Conservation (phyloP, 495 filamentous ascomycete species). For the Xylaria scruposa region DNA sequence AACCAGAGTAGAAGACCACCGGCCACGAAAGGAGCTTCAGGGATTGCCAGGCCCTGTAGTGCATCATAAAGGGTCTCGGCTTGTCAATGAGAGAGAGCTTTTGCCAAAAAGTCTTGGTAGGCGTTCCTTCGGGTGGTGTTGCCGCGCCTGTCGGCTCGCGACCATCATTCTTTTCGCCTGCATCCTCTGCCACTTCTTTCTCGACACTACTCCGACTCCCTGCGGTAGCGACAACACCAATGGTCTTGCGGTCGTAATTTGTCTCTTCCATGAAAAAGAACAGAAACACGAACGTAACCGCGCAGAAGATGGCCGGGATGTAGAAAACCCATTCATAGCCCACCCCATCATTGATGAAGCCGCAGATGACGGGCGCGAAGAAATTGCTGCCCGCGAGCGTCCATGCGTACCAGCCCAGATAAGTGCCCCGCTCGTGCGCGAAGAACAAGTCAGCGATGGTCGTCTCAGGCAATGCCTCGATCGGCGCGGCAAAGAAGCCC, state of each 20-base stretch:
- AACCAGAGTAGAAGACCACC: constrained; percentile 70
- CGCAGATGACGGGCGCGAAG: constrained; percentile 68
- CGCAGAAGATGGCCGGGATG: constrained; percentile 68
- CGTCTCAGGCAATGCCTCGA: constrained; percentile 68
- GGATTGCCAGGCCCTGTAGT: constrained; percentile 43
- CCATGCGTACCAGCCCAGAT: constrained; percentile 70
- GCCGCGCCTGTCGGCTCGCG: constrained; percentile 20
- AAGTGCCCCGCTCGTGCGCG: constrained; percentile 68
- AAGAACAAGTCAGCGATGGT: constrained; percentile 71
- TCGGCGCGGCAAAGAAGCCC: constrained; percentile 70
- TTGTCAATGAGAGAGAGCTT: constrained; percentile 62
- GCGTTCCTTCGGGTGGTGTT: constrained; percentile 40
- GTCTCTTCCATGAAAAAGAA: constrained; percentile 78
- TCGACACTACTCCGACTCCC: constrained; percentile 12
- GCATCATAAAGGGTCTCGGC: constrained; percentile 60
- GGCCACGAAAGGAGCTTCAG: constrained; percentile 61
- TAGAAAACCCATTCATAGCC: constrained; percentile 71
- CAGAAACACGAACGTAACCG: constrained; percentile 60
- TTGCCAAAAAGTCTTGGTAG: constrained; percentile 56
- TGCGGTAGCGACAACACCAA: constrained; percentile 38
- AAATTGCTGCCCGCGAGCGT: constrained; percentile 69
- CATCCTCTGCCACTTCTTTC: constrained; percentile 17
- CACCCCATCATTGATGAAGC: constrained; percentile 70
- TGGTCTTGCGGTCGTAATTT: constrained; percentile 58
- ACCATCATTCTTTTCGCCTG: constrained; percentile 31